Percentiles rank a stretch among this genome's conserved stretches.
Conservation (phyloP, 176 grass and related monocot genomes). For the Stipa capillata region DNA sequence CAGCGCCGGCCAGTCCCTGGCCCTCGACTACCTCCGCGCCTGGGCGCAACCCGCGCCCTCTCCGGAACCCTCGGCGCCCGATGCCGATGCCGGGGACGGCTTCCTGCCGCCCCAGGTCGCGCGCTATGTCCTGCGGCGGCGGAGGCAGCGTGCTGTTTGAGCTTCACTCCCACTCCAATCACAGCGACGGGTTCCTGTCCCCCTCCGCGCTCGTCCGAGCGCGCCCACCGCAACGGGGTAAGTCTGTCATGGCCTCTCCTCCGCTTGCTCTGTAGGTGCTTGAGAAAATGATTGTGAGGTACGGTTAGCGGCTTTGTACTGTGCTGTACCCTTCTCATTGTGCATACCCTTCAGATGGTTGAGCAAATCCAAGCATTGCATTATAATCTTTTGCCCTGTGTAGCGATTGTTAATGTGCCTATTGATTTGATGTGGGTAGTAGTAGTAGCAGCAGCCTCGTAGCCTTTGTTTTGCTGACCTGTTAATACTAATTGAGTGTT, state of each 20-base stretch:
- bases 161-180: slow-evolving; percentile 82
- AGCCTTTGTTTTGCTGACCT: not conserved
- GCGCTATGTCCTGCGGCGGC: slow-evolving; percentile 20
- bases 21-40: no score
- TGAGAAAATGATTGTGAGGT: slow-evolving; percentile 9
- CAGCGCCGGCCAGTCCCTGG: slow-evolving; percentile 30
- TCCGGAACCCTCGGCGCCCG: no score
- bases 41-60: no score
- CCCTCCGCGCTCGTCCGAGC: slow-evolving; percentile 76
- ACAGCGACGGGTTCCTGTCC: slow-evolving; percentile 85
- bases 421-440: no score
- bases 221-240: slow-evolving; percentile 78
- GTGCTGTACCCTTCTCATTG: not conserved
- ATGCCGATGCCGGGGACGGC: no score
- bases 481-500: not conserved
- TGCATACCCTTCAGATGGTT: not conserved
- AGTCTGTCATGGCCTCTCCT: not conserved
- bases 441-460: no score
- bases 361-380: not conserved
- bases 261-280: not conserved
- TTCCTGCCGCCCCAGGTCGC: slow-evolving; percentile 45
- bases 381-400: not conserved
- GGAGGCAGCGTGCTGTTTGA: slow-evolving; percentile 53
- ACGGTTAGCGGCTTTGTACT: not conserved
- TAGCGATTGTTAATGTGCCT: not conserved